Evolutionary conservation across 2,329 filamentous ascomycete genomes (phyloP).

Genomic region (Nectriaceae sp.): DNA sequence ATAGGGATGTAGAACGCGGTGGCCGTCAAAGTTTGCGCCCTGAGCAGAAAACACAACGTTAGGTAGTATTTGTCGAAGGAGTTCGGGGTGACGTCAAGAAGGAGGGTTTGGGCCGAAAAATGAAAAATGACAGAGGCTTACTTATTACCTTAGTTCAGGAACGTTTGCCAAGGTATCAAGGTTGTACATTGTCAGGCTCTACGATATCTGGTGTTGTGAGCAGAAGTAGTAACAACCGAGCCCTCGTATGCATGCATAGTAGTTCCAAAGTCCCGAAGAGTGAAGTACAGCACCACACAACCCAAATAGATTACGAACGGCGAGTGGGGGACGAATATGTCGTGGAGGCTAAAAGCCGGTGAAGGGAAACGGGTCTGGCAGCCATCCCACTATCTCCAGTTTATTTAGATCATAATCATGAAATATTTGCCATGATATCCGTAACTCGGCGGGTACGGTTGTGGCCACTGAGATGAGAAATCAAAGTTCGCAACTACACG

Average conservation of each 20-base stretch:
- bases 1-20: conserved; percentile 1
- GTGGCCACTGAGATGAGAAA: background rate
- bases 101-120: background rate
- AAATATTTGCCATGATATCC: background rate
- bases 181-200: background rate
- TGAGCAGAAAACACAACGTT: background rate
- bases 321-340: background rate
- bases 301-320: background rate
- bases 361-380: background rate
- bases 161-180: background rate
- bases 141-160: background rate
- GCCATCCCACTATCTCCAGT: background rate
- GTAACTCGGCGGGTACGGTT: background rate
- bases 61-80: conserved; percentile 1
- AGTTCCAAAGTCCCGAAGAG: background rate
- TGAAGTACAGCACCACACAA: background rate
- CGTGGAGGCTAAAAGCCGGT: background rate
- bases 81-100: conserved; percentile 22
- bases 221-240: background rate
- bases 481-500: background rate
- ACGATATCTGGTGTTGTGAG: background rate
- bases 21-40: conserved; percentile 12
- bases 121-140: background rate
- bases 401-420: background rate
- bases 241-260: background rate